Base-by-base conservation (phyloP, 495 filamentous ascomycete genomes). In the Neurospora tetrasperma region DNA sequence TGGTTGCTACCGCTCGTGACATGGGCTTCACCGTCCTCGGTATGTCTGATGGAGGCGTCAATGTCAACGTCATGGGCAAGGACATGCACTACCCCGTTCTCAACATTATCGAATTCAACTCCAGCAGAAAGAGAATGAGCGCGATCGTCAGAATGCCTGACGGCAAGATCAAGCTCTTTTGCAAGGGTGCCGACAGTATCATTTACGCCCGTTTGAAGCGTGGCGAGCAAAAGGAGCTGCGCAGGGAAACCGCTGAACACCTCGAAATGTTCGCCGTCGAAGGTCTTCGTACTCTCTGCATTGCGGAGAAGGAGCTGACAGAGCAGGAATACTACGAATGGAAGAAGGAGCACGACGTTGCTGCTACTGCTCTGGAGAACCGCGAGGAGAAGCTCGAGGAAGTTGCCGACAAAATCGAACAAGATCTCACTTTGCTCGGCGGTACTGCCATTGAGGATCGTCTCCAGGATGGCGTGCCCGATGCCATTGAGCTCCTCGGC, bases 371-470 rank as follows among this genome's bases (percentile, higher is more conserved):
- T 4, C 88, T 99, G 71, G 87, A 90, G 27, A 89, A 95, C 70
- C 91, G 96, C 76, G 96, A 99, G 77, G 94, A 98, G 75, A 98
- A 94, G 82, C 85, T 99, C 20, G 96, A 99, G 75, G 88, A 89
- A 74, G 91, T 98, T 31, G 90, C 96, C 7, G 96, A 97, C 79
- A 84, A 86, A 71, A 98, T 99, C 48, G 96, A 99, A 80, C 90
- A 93, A 69, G 90, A 97, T 18, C 86, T 99, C 14, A 94, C 88
- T 74, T 89, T 99, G 42, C 84, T 99, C 42, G 96, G 96, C 66
- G 96, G 96, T 27, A 99, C 96, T 62, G 96, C 96, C 43, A 99
- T 99, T 77, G 96, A 99, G 80, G 96, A 99, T 85, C 89, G 94
- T 80, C 85, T 99, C 59, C 96, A 99, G 81, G 96, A 98, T 76